These are phyloP conservation scores for Panicum virgatum DNA, from an alignment of 202 grass and related monocot species.

Conservation along the genomic window DNA sequence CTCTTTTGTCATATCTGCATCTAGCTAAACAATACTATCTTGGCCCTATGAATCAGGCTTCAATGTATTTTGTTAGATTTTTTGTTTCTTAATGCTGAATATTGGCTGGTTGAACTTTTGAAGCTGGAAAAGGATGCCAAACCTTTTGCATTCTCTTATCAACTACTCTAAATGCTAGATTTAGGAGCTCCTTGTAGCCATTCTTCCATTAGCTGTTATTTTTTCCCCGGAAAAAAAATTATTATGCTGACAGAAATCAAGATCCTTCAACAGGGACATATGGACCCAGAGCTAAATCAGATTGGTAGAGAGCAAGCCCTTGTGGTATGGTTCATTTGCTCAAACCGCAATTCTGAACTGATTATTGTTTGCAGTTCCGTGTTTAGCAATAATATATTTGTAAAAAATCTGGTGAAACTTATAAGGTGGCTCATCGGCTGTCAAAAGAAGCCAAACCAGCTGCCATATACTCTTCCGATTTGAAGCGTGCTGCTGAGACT, in stretches of 20 bases:
- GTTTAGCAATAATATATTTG: not conserved
- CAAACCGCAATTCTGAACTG: not conserved
- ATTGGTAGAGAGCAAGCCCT: conserved; percentile 55
- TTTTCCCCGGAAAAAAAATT: not conserved
- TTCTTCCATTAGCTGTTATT: not conserved
- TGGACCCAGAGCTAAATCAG: conserved; percentile 83
- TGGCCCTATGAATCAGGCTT: not conserved
- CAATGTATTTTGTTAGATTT: not conserved
- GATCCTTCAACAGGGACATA: conserved; percentile 48
- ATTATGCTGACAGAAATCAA: not conserved
- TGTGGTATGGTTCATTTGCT: conserved; percentile 47
- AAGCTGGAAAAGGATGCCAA: not conserved
- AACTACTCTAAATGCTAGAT: not conserved
- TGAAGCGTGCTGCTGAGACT: conserved; percentile 67
- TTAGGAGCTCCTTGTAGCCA: not conserved
- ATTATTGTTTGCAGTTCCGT: not conserved
- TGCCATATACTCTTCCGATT: conserved; percentile 70
- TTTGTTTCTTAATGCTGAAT: not conserved
- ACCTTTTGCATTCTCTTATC: not conserved
- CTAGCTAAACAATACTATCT: not conserved
- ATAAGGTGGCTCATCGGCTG: conserved; percentile 59
- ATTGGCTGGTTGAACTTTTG: not conserved
- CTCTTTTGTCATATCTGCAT: too few relatives aligned
- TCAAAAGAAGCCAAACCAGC: conserved; percentile 59
- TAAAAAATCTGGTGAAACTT: conserved; percentile 10